phyloP scores from a whole-genome alignment of 352 stramenopile genomes.

The Phytopythium vexans region DNA sequence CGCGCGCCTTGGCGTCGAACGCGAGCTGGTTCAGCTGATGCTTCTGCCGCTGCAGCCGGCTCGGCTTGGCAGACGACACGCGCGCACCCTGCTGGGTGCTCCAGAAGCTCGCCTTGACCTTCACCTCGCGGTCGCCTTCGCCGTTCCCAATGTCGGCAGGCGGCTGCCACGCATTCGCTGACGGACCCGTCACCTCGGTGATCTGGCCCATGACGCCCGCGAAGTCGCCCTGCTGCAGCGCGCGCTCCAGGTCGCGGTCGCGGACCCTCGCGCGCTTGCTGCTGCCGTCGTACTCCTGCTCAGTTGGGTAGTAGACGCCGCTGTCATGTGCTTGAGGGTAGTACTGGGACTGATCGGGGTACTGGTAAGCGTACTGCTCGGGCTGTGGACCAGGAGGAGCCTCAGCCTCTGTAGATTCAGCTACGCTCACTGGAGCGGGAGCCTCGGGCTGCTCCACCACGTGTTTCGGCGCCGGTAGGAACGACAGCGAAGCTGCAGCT shows the following conservation, averaged over 20 bases:
- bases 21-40: constrained; percentile 82
- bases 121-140: constrained; percentile 31
- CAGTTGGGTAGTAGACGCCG: no score
- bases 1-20: constrained; percentile 70
- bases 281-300: constrained; percentile 20
- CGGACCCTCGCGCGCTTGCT: constrained; percentile 53
- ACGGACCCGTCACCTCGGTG: constrained; percentile 52
- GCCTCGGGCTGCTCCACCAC: constrained; percentile 19
- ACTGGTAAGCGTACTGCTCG: no score
- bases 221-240: constrained; percentile 69
- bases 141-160: constrained; percentile 24
- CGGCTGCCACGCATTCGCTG: constrained; percentile 50
- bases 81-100: constrained; percentile 46
- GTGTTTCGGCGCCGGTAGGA: constrained; percentile 63
- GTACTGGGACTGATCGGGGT: constrained; percentile 38
- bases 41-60: constrained; percentile 70
- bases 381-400: no score
- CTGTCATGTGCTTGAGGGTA: no score
- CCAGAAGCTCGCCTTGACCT: constrained; percentile 74
- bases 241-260: constrained; percentile 67
- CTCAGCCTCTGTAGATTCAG: constrained; percentile 5
- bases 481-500: constrained; percentile 31
- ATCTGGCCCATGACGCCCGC: constrained; percentile 56
- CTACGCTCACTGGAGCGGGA: no score
- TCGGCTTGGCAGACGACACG: constrained; percentile 60